Base-by-base conservation (phyloP, 306 rosid species). In the Quercus suber region DNA sequence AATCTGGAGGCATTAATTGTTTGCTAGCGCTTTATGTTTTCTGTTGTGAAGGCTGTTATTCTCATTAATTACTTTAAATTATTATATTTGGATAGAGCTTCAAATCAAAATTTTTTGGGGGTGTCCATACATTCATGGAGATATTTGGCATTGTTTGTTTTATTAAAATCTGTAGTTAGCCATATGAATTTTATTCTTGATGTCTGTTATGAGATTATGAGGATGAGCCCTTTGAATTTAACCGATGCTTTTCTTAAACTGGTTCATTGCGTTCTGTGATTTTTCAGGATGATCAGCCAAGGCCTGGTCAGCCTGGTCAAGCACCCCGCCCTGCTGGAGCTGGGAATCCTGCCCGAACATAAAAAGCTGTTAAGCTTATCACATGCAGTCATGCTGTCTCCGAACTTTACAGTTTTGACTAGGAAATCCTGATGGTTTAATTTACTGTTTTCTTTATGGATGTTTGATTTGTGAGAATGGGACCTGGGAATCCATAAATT, bases 251-350 rank as follows among this genome's bases (percentile, higher is more conserved):
- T 45, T 31, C 71, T 4, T 35, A 67, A 15, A 7, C 14, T 67
- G 19, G 21, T 15, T 28, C 13, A 15, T 21, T 60, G 67, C 12
- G 25, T 60, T 60, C 14, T 49, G 13, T 49, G 20, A 5, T 75
- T 79, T 79, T 77, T 23, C 35, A 91, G 96, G 96, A 91, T 72
- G 96, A 91, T 71, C 83, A 79, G 1, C 90, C 89, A 37, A 89
- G 92, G 83, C 91, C 96, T 1, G 93, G 93, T 28, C 93, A 84
- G 74, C 96, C 96, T 28, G 93, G 96, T 30, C 89, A 82, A 74
- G 90, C 85, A 4, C 89, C 96, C 23, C 90, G 93, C 33, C 86
- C 92, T 51, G 86, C 88, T 51, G 96, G 90, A 53, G 83, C 31
- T 3, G 86, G 71, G 19, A 86, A 70, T 56, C 86, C 96, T 30